Conservation (phyloP, 1,284 basidiomycete genomes). For the Ceratobasidium sp. region DNA sequence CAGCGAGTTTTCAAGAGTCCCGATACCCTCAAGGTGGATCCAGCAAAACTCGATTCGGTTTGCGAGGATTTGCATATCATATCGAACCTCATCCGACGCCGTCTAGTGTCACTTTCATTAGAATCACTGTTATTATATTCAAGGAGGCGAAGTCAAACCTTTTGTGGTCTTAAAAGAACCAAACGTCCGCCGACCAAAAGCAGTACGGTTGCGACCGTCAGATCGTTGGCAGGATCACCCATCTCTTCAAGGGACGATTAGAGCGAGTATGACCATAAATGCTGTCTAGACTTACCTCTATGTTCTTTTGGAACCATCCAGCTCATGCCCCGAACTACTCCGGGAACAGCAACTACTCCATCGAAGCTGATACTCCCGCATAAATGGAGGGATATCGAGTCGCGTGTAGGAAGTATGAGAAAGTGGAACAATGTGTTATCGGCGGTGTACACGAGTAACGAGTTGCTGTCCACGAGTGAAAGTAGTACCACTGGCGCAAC, state of each 20-base stretch:
- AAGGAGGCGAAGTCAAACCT: slow-evolving; percentile 63
- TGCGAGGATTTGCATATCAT: slow-evolving; percentile 97
- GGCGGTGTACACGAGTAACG: slow-evolving; percentile 95
- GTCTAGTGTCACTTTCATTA: slow-evolving; percentile 62
- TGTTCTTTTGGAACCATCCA: slow-evolving; percentile 97
- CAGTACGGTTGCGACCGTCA: slow-evolving; percentile 93
- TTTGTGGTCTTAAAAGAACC: slow-evolving; percentile 85
- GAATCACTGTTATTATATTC: background rate
- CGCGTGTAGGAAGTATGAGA: slow-evolving; percentile 86
- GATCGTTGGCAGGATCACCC: slow-evolving; percentile 94
- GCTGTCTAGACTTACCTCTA: slow-evolving; percentile 74
- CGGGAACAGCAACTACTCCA: slow-evolving; percentile 89
- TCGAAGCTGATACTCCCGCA: slow-evolving; percentile 97
- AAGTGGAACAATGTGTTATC: slow-evolving; percentile 97
- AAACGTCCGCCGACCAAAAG: slow-evolving; percentile 97
- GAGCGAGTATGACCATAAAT: slow-evolving; percentile 2
- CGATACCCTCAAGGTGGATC: slow-evolving; percentile 95
- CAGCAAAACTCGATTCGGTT: slow-evolving; percentile 98
- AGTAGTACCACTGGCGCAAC: slow-evolving; percentile 84
- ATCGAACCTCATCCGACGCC: slow-evolving; percentile 90
- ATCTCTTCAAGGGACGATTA: slow-evolving; percentile 69
- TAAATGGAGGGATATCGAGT: slow-evolving; percentile 86
- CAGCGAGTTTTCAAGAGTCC: slow-evolving; percentile 93
- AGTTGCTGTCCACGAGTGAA: slow-evolving; percentile 90
- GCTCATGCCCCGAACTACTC: slow-evolving; percentile 89